Conservation (phyloP, 768 basidiomycete species). For the Stropharia rugosoannulata region DNA sequence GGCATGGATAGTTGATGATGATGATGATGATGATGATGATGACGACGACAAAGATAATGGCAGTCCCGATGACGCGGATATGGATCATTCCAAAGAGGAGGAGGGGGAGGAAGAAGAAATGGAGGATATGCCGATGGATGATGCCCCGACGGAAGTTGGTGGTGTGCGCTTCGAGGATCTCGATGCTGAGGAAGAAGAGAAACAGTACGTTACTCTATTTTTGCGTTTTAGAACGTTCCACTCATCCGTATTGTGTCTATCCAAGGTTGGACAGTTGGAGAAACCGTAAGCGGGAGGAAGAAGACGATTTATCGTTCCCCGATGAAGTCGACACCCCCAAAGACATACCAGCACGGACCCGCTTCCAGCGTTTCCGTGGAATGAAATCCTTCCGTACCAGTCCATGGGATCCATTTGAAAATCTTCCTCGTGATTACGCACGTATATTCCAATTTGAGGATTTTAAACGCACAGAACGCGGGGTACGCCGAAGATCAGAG, state of each 20-base stretch:
- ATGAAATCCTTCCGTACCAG: conserved; percentile 91
- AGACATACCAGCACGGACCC: conserved; percentile 71
- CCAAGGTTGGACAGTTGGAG: conserved; percentile 69
- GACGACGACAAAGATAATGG: conserved; percentile 65
- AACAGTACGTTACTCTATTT: conserved; percentile 57
- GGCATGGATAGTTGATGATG: conserved; percentile 91
- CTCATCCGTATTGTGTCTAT: conserved; percentile 4
- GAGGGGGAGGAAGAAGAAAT: conserved; percentile 63
- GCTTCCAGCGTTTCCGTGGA: conserved; percentile 93
- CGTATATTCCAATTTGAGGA: conserved; percentile 97
- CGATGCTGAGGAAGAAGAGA: conserved; percentile 80
- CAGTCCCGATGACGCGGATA: conserved; percentile 42
- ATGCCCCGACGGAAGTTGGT: conserved; percentile 57
- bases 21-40: conserved; percentile 12
- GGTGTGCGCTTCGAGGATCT: conserved; percentile 72
- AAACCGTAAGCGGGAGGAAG: conserved; percentile 69
- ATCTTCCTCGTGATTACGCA: conserved; percentile 90
- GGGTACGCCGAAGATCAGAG: conserved; percentile 64
- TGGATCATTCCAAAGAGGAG: conserved; percentile 36
- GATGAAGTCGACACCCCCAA: conserved; percentile 96
- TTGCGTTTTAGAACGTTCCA: background rate
- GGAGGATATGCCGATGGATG: conserved; percentile 56
- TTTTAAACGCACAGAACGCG: conserved; percentile 81
- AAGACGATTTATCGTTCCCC: conserved; percentile 85
- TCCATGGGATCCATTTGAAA: conserved; percentile 98